phyloP scores from a whole-genome alignment of 306 rosid genomes.

The Vigna reflexopilosa region DNA sequence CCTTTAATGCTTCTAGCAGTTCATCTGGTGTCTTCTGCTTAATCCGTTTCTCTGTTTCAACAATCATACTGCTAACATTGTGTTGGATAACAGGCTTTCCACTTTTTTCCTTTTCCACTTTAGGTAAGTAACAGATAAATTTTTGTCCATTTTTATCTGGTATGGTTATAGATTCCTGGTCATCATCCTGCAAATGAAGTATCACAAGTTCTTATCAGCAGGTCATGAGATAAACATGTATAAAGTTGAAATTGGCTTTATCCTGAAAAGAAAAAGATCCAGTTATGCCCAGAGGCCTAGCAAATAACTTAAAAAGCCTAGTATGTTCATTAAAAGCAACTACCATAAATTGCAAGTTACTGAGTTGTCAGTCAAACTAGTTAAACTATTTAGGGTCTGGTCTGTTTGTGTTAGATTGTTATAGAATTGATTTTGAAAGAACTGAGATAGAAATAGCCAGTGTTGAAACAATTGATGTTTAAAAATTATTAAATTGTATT shows the following conservation, averaged over 20 bases:
- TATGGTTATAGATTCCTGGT: slow-evolving; percentile 80
- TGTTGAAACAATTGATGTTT: background rate
- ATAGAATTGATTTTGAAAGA: background rate
- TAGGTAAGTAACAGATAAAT: slow-evolving; percentile 87
- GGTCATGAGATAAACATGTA: background rate
- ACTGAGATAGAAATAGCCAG: background rate
- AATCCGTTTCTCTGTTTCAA: slow-evolving; percentile 78
- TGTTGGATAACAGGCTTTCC: slow-evolving; percentile 66
- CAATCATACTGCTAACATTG: slow-evolving; percentile 84
- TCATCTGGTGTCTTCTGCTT: slow-evolving; percentile 96
- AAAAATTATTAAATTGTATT: background rate
- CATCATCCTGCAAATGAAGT: slow-evolving; percentile 68
- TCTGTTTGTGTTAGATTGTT: background rate
- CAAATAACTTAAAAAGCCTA: background rate
- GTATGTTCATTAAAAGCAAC: slow-evolving; percentile 17
- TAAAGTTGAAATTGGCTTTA: background rate
- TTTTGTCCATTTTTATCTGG: slow-evolving; percentile 76
- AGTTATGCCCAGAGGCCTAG: slow-evolving; percentile 15
- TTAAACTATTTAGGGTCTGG: background rate
- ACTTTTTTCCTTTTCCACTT: slow-evolving; percentile 77
- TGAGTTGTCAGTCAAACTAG: background rate
- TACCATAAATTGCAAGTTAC: background rate
- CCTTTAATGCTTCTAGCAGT: slow-evolving; percentile 84
- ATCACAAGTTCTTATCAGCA: slow-evolving; percentile 17
- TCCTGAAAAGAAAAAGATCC: background rate